Evolutionary conservation across 192 early-diverging fungal species (phyloP), one percentile per base, ranked within the genome.

Genomic region (Coemansia sp.): DNA sequence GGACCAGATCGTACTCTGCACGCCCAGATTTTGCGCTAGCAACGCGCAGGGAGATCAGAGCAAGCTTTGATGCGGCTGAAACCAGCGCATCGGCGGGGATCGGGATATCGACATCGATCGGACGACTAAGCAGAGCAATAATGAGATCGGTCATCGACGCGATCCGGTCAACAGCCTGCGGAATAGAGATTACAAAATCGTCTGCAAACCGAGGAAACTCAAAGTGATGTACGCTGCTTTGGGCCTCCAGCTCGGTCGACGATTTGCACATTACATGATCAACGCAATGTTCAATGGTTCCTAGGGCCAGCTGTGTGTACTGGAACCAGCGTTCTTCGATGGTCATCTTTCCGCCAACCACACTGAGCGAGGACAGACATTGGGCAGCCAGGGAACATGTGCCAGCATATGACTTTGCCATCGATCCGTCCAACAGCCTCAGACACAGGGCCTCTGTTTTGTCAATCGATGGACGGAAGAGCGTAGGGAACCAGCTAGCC

Each of bases 261-360:
- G 73, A 63, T 14, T 59, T 63, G 37, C 74, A 84, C 74, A 77
- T 72, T 35, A 79, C 62, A 45, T 74, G 73, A 35, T 75, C 78
- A n/a, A 84, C 56, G 66, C 78, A 84, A n/a, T 14, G 51, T 18
- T 64, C 41, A n/a, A 84, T 79, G 1, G 78, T 80, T 18, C 74
- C 83, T 8, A 80, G 34, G 8, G 78, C 68, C 58, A 68, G 57
- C 63, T 72, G 70, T 7, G 61, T 55, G 28, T 56, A 62, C 59
- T 76, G 60, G 67, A 77, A 84, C 83, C 83, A 84, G 37, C 74
- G 78, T 45, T 84, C 83, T 39, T 79, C 83, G 15, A 65, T 61
- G 7, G 78, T 45, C 39, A 62, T 28, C 35, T 77, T 80, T n/a
- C 83, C 83, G 18, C 83, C 78, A 32, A 65, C 78, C 52, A 65